These are phyloP conservation scores for Termitomyces sp. DNA, from an alignment of 768 basidiomycete species.

Conservation along the genomic window DNA sequence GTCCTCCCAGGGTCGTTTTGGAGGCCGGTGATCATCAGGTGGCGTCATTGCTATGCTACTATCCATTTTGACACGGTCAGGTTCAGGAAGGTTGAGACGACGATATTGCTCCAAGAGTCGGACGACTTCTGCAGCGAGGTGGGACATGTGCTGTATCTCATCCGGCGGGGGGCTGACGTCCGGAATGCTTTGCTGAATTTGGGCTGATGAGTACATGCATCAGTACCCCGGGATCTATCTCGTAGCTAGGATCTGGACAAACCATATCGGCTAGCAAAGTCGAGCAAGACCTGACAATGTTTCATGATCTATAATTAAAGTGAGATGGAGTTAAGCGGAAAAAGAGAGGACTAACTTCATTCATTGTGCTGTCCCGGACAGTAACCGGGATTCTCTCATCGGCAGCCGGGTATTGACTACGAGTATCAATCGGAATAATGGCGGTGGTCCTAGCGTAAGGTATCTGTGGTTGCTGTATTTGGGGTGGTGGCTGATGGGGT, in stretches of 20 bases:
- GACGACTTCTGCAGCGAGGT: conserved; percentile 60
- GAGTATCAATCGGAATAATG: conserved; percentile 40
- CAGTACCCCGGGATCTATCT: neutral
- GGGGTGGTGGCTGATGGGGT: conserved; percentile 15
- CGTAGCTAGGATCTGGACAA: conserved; percentile 15
- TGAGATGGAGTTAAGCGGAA: conserved; percentile 1
- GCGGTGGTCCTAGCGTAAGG: conserved; percentile 34
- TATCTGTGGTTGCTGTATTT: conserved; percentile 21
- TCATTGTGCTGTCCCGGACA: conserved; percentile 33
- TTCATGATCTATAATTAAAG: conserved; percentile 43
- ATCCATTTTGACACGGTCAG: conserved; percentile 27
- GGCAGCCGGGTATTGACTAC: conserved; percentile 25
- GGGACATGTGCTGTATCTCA: conserved; percentile 68
- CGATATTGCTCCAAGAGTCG: conserved; percentile 60
- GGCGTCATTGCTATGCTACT: conserved; percentile 24
- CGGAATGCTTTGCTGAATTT: conserved; percentile 39
- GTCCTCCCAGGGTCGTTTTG: conserved; percentile 81
- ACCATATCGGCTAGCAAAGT: conserved; percentile 70
- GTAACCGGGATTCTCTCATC: conserved; percentile 31
- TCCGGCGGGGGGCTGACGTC: conserved; percentile 45
- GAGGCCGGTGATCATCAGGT: conserved; percentile 52
- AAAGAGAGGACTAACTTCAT: conserved; percentile 30
- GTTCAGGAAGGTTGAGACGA: conserved; percentile 34
- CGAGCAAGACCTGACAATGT: conserved; percentile 55
- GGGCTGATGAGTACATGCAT: conserved; percentile 24